Conservation (phyloP, 106 monocot species). For the Alisma plantagoaquatica region DNA sequence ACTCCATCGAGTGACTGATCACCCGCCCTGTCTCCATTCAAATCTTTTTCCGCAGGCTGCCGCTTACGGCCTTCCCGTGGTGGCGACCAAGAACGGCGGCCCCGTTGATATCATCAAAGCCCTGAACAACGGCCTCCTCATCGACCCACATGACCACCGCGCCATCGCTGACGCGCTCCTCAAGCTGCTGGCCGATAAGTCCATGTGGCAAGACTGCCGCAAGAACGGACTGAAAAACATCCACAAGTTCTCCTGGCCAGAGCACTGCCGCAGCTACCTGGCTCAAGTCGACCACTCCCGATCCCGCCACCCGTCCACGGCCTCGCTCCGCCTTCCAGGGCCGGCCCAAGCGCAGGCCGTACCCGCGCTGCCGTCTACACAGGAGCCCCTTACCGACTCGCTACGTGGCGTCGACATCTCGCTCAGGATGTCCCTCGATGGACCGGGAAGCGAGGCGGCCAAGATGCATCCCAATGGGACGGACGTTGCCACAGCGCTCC, state of each 20-base stretch:
- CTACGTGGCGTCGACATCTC: slow-evolving; percentile 36
- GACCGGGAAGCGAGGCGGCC: not conserved
- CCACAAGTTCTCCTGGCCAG: slow-evolving; percentile 74
- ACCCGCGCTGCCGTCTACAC: too few species aligned
- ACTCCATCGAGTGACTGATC: too few species aligned
- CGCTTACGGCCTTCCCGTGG: slow-evolving; percentile 70
- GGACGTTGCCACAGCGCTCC: slow-evolving; percentile 8
- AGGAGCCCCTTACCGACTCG: slow-evolving; percentile 45
- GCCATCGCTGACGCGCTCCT: slow-evolving; percentile 55
- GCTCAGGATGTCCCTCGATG: slow-evolving; percentile 26
- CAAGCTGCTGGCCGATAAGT: slow-evolving; percentile 49
- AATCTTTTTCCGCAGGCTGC: slow-evolving; percentile 37
- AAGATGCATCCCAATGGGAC: not conserved
- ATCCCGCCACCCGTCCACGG: slow-evolving; percentile 14
- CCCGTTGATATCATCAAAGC: slow-evolving; percentile 73
- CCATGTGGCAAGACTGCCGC: slow-evolving; percentile 53
- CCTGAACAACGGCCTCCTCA: slow-evolving; percentile 53
- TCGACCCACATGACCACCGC: slow-evolving; percentile 56
- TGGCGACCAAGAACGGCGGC: slow-evolving; percentile 75
- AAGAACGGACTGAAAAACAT: slow-evolving; percentile 65
- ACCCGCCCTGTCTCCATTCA: too few species aligned
- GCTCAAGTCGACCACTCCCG: slow-evolving; percentile 36
- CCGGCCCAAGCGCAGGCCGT: too few species aligned
- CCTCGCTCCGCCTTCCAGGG: slow-evolving; percentile 5
- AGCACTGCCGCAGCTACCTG: slow-evolving; percentile 60